Base-by-base conservation (phyloP, 2,329 filamentous ascomycete genomes). In the Diaporthe sp. region DNA sequence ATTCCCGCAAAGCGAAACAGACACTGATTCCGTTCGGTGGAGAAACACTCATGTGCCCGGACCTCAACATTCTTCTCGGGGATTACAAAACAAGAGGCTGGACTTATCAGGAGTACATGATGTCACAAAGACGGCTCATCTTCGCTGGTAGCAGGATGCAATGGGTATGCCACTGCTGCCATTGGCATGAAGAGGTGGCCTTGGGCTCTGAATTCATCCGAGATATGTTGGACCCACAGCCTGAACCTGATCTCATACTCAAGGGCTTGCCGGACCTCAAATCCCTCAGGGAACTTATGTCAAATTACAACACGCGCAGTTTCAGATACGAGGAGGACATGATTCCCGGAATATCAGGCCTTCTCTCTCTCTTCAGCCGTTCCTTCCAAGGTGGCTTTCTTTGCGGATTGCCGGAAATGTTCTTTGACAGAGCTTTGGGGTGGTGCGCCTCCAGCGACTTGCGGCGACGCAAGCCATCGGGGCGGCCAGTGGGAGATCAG, bases 351-450 rank as follows among this genome's bases (percentile, higher is more conserved):
- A 75, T 78, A 25, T 39, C 72, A 12, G 76, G 76, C 0, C 53
- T 79, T 49, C 25, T 76, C 6, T 61, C 51, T 4, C 28, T 72
- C 1, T 37, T 77, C 9, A 75, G 74, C 22, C 42, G 55, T 10
- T 58, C 73, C 4, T 79, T 79, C n/a, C n/a, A 25, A 13, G 77
- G 75, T 8, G 79, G 78, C 9, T 79, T 80, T 49, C 42, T 77
- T 3, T 78, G 39, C 51, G 79, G 77, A 1, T 58, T 80, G 2
- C 79, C 79, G 2, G 68, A 74, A 31, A 76, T 76, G 51, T 77
- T 76, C 55, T 80, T 79, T 60, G 77, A 79, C 37, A 37, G 34
- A 17, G 75, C 75, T 3, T 58, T 80, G 13, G 58, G 75, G 1
- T 79, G 78, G 78, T 13, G 31, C 13, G 28, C 10, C 12, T 20